Evolutionary conservation across 148 eudicot genomes (phyloP), one percentile per base, ranked within the genome.

Genomic region (Dianthus caryophyllus): DNA sequence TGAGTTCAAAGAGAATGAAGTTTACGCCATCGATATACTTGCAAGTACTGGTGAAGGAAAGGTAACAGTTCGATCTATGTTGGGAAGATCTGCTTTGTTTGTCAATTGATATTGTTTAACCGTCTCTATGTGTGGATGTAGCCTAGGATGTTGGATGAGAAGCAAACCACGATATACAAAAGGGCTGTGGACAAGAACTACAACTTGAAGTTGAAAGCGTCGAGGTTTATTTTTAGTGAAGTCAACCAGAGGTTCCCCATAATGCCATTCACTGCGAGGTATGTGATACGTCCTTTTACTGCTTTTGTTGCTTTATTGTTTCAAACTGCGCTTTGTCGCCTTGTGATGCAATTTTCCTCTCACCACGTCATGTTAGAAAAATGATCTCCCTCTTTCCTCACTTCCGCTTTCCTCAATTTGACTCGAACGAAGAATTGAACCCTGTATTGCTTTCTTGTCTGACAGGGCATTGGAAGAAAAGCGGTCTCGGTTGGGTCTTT

Each of bases 261-360:
- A 82, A 90, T 90, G 95, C 95, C 95, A 26, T 90, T 90, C 46
- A 72, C 95, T 9, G 91, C 97, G 27, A 85, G 97, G 97, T 90
- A 15, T 72, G 76, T 65, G 52, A 3, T 6, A 38, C 50, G 44
- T 66, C 50, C 43, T 16, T 39, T 2, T 6, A 38, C 43, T 24
- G 17, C 38, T 20, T 30, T 54, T 18, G 3, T 52, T 14, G 17
- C 8, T 55, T 67, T 12, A 63, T 30, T 70, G 39, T 60, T 48
- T 41, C 13, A 15, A 14, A n/a, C 33, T n/a, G 21, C 12, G 20
- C 2, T 8, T 68, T 51, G 24, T n/a, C n/a, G n/a, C n/a, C n/a
- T n/a, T n/a, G n/a, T n/a, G n/a, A n/a, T n/a, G n/a, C n/a, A n/a
- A n/a, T n/a, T n/a, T n/a, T n/a, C n/a, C n/a, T n/a, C n/a, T n/a